phyloP scores from a whole-genome alignment of 345 rosid species.

The Jatropha curcas region DNA sequence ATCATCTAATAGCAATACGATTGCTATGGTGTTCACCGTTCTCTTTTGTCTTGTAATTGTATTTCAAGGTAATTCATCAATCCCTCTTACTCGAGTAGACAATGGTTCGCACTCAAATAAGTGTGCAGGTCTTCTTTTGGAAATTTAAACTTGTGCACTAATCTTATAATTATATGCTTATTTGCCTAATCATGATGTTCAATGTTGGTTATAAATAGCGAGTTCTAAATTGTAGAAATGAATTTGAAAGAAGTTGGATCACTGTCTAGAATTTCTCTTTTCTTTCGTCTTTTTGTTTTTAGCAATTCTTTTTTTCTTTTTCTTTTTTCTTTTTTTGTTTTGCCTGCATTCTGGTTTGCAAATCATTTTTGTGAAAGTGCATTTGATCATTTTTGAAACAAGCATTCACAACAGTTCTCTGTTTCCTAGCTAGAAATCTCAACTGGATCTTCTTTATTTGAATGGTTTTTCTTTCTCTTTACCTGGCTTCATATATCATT shows the following conservation, averaged over 20 bases:
- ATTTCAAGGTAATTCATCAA: constrained; percentile 21
- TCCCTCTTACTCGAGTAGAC: not conserved
- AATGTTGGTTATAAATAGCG: not conserved
- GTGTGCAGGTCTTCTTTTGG: not conserved
- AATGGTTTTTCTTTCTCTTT: not conserved
- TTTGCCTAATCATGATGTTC: not conserved
- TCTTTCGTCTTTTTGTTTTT: not conserved
- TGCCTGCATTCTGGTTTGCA: not conserved
- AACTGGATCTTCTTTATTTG: not conserved
- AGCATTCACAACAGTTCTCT: no score
- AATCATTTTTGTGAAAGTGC: not conserved
- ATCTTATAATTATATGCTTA: not conserved
- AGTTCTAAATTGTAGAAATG: not conserved
- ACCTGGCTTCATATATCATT: not conserved
- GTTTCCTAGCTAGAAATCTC: not conserved
- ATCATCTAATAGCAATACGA: constrained; percentile 49
- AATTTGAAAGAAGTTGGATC: not conserved
- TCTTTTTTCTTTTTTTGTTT: not conserved
- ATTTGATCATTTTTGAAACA: no score
- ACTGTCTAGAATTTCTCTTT: not conserved
- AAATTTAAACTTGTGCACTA: not conserved
- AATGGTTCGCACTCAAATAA: not conserved
- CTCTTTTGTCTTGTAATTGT: constrained; percentile 61
- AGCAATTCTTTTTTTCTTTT: no score
- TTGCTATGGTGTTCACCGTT: constrained; percentile 62